Evolutionary conservation across 106 monocot species (phyloP), one percentile per base, ranked within the genome.

Genomic region (Posidonia australis): DNA sequence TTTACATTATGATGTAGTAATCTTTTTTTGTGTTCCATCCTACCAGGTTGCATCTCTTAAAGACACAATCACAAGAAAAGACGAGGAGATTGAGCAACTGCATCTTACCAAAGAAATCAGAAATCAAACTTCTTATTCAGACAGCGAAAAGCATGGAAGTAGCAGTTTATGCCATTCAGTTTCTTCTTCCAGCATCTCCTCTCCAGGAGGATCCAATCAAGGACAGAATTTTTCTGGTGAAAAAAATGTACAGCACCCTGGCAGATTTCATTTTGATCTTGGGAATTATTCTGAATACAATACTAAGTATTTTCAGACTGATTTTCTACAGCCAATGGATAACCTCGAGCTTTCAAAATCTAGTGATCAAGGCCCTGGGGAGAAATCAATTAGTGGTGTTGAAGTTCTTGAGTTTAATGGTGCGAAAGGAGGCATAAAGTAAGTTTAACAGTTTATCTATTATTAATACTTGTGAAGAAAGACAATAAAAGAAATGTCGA

Each of bases 21-120:
- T 49, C 14, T 45, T 44, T 45, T 63, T 63, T 63, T 29, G 51
- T 47, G 24, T 25, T 28, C 13, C 23, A 46, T 46, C 12, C 43
- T 27, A 48, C 42, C 83, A 96, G 96, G 84, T 90, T 62, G 72
- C 82, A 58, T 82, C 77, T 45, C 80, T 90, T 25, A 96, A 84
- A 75, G 87, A 85, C 31, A 84, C 72, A 54, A 80, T 96, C 65
- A 63, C 82, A 61, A 78, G 66, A 59, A 96, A 90, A 73, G 90
- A 96, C 66, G 87, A 90, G 16, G 87, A 96, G 75, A 90, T 96
- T 51, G 87, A 81, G 67, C 84, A 82, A 41, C 58, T 96, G 52
- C 79, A 82, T 52, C 28, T 78, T 28, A 51, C 82, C 9, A 87
- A 86, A 76, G 83, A 81, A 46, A 62, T 66, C 17, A 80, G 56